Base-by-base conservation (phyloP, 106 monocot genomes). In the Triglochin maritima region DNA sequence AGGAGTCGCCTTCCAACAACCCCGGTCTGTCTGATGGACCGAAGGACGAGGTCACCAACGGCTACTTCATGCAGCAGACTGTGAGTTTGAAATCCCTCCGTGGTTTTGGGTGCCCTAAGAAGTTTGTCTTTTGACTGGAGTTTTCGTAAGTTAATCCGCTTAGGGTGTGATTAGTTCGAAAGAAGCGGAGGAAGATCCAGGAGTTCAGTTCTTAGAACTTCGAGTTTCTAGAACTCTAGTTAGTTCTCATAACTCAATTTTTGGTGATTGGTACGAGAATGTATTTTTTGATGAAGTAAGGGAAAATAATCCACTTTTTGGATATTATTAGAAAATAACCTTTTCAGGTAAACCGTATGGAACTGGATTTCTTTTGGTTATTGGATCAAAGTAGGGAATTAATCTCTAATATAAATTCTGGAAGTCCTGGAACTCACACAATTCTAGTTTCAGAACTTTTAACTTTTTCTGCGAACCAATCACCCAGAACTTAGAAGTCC, bases 51-150 rank as follows among this genome's bases (percentile, higher is more conserved):
- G 88, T 88, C 51, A 96, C 96, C 80, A 91, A 82, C 15, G 78
- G 77, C 3, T 96, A 96, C 67, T 91, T 96, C 88, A 52, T 96
- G 77, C 96, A 96, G 79, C 96, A 96, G 69, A 91, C 96, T 44
- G 96, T 96, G 68, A 76, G 63, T 7, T 11, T 44, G 2, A 12
- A 3, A 49, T 54, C 2, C 60, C 49, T 61, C 1, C 9, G 17
- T 6, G 6, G 3, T 52, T 13, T 72, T 43, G 50, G 2, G 14
- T 50, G 14, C 53, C 46, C 3, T 10, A 50, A n/a, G 47, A 2
- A 1, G 42, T 15, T 0, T 12, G 4, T 6, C 5, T 45, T 8
- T 46, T 3, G 43, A 9, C 46, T 62, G 4, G 9, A 8, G n/a
- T 43, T 10, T 62, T 10, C 4, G 17, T 7, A 59, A 3, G 16